Evolutionary conservation across 495 filamentous ascomycete species (phyloP).

Genomic region (Thermothielavioides terrestris): DNA sequence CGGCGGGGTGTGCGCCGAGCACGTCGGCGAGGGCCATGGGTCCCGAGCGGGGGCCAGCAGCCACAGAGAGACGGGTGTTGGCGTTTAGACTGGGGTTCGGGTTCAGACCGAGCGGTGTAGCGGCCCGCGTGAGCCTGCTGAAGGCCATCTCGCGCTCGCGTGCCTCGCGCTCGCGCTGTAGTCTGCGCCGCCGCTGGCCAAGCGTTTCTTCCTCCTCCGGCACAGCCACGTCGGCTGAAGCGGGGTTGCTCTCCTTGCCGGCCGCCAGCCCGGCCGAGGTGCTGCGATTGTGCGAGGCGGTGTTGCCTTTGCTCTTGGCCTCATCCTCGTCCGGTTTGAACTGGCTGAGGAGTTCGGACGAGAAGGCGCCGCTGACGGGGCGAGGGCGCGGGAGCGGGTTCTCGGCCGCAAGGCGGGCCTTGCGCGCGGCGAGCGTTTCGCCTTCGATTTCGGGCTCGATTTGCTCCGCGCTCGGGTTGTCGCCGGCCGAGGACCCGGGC

Average conservation of each 20-base stretch:
- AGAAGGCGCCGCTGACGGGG: slow-evolving; percentile 65
- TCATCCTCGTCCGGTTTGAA: slow-evolving; percentile 40
- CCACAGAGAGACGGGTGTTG: background rate
- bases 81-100: no score
- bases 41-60: slow-evolving; percentile 23
- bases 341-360: slow-evolving; percentile 67
- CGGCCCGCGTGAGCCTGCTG: slow-evolving; percentile 2
- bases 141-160: slow-evolving; percentile 38
- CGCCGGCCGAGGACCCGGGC: background rate
- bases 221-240: slow-evolving; percentile 1
- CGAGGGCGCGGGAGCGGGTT: slow-evolving; percentile 43
- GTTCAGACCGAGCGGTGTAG: slow-evolving; percentile 3
- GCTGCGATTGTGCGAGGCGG: slow-evolving; percentile 9
- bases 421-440: slow-evolving; percentile 72
- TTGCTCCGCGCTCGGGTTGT: slow-evolving; percentile 3
- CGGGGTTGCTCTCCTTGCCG: slow-evolving; percentile 16
- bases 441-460: slow-evolving; percentile 52
- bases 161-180: slow-evolving; percentile 64
- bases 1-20: slow-evolving; percentile 37
- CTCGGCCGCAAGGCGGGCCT: slow-evolving; percentile 56
- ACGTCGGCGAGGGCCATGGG: slow-evolving; percentile 66
- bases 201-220: slow-evolving; percentile 76
- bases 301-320: slow-evolving; percentile 5
- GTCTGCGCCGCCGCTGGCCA: slow-evolving; percentile 70
- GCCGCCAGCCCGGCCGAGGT: background rate